A percentile compares a stretch with the other conserved stretches of the same genome.
Evolutionary conservation across 2,329 filamentous ascomycete species (phyloP).

Genomic region (Annulohypoxylon truncatum): DNA sequence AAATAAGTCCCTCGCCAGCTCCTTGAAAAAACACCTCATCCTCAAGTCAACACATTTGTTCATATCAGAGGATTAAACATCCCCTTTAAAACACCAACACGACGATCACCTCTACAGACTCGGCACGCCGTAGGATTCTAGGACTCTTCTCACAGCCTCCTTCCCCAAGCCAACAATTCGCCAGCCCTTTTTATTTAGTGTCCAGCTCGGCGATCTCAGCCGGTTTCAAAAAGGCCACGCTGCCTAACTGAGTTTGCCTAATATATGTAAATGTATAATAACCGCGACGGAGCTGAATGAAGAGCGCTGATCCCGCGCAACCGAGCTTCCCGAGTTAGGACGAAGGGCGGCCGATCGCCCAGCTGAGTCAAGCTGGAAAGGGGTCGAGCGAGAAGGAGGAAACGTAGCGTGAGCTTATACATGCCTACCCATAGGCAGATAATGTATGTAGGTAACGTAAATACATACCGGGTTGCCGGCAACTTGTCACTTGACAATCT

Average conservation of each 20-base stretch:
- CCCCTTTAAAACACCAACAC: background rate
- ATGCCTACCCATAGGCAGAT: background rate
- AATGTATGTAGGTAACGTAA: background rate
- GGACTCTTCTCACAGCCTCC: background rate
- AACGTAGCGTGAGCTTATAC: too few relatives aligned
- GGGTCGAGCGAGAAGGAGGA: background rate
- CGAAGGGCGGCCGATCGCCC: background rate
- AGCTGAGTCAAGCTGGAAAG: constrained; percentile 6
- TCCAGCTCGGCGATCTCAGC: constrained; percentile 3
- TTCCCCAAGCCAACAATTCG: background rate
- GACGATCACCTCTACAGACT: background rate
- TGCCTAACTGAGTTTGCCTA: background rate
- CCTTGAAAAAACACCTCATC: background rate
- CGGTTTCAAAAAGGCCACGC: background rate
- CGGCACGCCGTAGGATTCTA: background rate
- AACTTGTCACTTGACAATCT: constrained; percentile 20
- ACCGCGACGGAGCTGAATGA: constrained; percentile 8
- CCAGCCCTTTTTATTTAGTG: background rate
- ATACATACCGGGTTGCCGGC: constrained; percentile 29
- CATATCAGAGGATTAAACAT: background rate
- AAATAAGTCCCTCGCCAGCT: background rate
- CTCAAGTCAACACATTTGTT: background rate
- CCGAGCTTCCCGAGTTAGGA: constrained; percentile 3
- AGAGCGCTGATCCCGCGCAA: constrained; percentile 10
- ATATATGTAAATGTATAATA: background rate